Evolutionary conservation across 2,329 filamentous ascomycete genomes (phyloP).

Genomic region (Penicillium occitanis): DNA sequence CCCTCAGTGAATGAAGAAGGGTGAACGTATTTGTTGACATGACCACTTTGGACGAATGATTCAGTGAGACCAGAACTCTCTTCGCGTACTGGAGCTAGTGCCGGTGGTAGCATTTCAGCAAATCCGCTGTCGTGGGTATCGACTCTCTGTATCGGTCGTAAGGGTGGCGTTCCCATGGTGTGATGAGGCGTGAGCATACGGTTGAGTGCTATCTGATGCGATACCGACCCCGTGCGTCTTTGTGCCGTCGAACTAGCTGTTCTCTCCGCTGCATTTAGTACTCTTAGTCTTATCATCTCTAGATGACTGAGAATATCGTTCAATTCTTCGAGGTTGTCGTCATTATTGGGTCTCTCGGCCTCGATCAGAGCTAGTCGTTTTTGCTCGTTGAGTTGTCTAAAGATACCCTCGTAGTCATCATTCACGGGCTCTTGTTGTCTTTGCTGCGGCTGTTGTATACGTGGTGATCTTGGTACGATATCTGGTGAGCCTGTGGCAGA

Average conservation of each 20-base stretch:
- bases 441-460: background rate
- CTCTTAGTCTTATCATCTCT: conserved; percentile 20
- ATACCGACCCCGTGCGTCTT: conserved; percentile 15
- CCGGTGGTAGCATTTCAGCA: conserved; percentile 5
- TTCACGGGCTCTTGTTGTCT: background rate
- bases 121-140: conserved; percentile 19
- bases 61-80: conserved; percentile 8
- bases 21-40: background rate
- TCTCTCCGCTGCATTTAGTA: conserved; percentile 21
- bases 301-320: conserved; percentile 23
- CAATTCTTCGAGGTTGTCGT: conserved; percentile 21
- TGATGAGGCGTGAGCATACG: conserved; percentile 15
- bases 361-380: conserved; percentile 21
- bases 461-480: background rate
- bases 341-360: conserved; percentile 17
- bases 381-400: conserved; percentile 20
- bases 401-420: conserved; percentile 22
- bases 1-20: background rate
- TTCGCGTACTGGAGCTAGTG: conserved; percentile 11
- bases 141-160: conserved; percentile 9
- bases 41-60: conserved; percentile 2
- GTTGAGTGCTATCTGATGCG: conserved; percentile 13
- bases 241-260: conserved; percentile 21
- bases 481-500: background rate
- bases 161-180: background rate